These are phyloP conservation scores for Patellaria atrata DNA, from an alignment of 495 filamentous ascomycete genomes.

Conservation along the genomic window DNA sequence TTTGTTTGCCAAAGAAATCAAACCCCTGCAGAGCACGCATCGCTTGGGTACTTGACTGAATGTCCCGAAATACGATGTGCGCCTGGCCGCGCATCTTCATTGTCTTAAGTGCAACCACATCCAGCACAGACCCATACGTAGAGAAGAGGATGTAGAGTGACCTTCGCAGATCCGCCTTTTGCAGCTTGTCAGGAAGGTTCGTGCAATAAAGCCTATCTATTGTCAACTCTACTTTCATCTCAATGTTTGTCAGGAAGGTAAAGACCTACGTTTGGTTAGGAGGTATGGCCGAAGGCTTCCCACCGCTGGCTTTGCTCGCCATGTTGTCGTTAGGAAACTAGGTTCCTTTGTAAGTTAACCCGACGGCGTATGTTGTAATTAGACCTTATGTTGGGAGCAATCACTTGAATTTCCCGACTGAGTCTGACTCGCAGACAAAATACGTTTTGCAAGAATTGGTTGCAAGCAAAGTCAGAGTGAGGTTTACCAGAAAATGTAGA, in stretches of 20 bases:
- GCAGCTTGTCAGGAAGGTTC: constrained; percentile 74
- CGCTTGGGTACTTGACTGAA: constrained; percentile 75
- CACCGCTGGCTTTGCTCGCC: background rate
- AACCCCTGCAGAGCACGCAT: constrained; percentile 78
- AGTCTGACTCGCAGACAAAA: too few relatives aligned
- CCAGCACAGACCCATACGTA: constrained; percentile 83
- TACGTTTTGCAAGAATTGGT: too few relatives aligned
- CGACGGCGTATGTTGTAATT: too few relatives aligned
- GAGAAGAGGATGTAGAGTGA: constrained; percentile 86
- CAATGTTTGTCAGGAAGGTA: constrained; percentile 4
- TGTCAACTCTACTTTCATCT: background rate
- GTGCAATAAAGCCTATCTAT: constrained; percentile 60
- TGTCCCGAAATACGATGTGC: constrained; percentile 79
- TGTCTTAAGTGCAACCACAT: constrained; percentile 82
- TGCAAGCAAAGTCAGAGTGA: too few relatives aligned
- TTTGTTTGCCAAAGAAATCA: constrained; percentile 71
- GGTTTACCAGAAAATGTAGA: too few relatives aligned
- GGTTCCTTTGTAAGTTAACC: too few relatives aligned
- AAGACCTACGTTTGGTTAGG: constrained; percentile 61
- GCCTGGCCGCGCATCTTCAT: constrained; percentile 89
- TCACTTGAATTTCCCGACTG: too few relatives aligned
- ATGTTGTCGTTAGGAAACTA: background rate
- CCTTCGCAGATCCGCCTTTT: constrained; percentile 67
- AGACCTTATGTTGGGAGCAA: too few relatives aligned
- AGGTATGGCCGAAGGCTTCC: constrained; percentile 12